Evolutionary conservation across 2,329 filamentous ascomycete species (phyloP), one percentile per base, ranked within the genome.

Genomic region (Colletotrichum paranaense): DNA sequence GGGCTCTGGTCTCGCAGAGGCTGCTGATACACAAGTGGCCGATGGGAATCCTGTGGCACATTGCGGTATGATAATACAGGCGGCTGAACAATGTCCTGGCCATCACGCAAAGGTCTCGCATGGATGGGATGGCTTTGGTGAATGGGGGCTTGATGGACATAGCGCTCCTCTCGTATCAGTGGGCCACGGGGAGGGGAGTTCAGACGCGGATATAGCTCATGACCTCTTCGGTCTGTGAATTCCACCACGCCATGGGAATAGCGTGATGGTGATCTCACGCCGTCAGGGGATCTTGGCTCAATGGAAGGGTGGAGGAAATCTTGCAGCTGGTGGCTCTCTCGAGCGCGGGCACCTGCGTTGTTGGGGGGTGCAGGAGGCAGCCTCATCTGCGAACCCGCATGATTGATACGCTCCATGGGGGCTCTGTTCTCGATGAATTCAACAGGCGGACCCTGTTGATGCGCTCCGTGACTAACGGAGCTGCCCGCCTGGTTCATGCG

Each of bases 291-390:
- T 7, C 64, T 76, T 24, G 84, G 82, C 74, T 88, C 87, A 75
- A 88, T 84, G 7, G 86, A 88, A 9, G 78, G 85, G 16, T 88
- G 81, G 72, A 87, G 78, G 76, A 85, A 81, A 52, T 88, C 86
- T 75, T 84, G 82, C 32, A 79, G 79, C 60, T 80, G 79, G 57
- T 77, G 72, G 46, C 72, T 76, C 64, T 64, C 71, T 74, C 66
- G 67, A 56, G 49, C 55, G 68, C 70, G 73, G 62, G 16, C 75
- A 16, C 57, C n/a, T 67, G 66, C 74, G 24, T 76, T 78, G 60
- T 76, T 76, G 22, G 78, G 77, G 56, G 76, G 56, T 69, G 35
- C 70, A 32, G 53, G 22, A 19, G 35, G 65, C 11, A 53, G 59
- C 58, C 60, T 35, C 49, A n/a, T n/a, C 30, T 70, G 70, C 60